Evolutionary conservation across 2,329 filamentous ascomycete species (phyloP).

Genomic region (Colletotrichum graminicola): DNA sequence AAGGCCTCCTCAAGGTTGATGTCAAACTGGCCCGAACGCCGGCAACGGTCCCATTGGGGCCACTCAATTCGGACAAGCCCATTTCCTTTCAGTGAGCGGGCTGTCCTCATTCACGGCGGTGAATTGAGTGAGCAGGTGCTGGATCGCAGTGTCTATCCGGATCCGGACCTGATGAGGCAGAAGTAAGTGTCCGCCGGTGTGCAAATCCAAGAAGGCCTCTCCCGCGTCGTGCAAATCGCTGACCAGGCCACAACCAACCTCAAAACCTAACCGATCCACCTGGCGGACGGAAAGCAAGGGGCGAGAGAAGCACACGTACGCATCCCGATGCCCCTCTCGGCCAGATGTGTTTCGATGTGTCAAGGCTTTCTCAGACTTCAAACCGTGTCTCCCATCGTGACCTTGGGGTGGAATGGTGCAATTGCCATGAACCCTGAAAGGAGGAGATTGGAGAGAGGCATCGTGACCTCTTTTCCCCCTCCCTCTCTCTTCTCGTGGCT

Average conservation of each 20-base stretch:
- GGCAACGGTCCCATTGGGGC: slow-evolving; percentile 6
- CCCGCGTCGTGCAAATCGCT: not conserved
- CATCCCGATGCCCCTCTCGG: not conserved
- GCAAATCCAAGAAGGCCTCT: slow-evolving; percentile 7
- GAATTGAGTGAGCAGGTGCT: not conserved
- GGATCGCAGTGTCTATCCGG: slow-evolving; percentile 11
- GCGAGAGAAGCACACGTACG: not conserved
- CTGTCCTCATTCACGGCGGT: not conserved
- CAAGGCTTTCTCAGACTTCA: slow-evolving; percentile 1
- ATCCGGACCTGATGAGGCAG: slow-evolving; percentile 10
- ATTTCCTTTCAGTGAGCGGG: slow-evolving; percentile 5
- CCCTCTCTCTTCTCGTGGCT: not conserved
- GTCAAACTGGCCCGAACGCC: slow-evolving; percentile 2
- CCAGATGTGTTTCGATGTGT: not conserved
- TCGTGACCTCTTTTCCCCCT: slow-evolving; percentile 28
- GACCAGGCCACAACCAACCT: not conserved
- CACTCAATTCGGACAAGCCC: slow-evolving; percentile 28
- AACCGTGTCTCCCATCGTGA: slow-evolving; percentile 29
- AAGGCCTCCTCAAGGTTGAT: not conserved
- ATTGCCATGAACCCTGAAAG: slow-evolving; percentile 25
- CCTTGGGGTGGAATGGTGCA: slow-evolving; percentile 34
- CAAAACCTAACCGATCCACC: not conserved
- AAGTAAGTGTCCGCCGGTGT: slow-evolving; percentile 23
- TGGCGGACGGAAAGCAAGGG: slow-evolving; percentile 14
- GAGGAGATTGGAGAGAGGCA: slow-evolving; percentile 27